These are phyloP conservation scores for Rhypophila decipiens DNA, from an alignment of 495 filamentous ascomycete species.

Conservation along the genomic window DNA sequence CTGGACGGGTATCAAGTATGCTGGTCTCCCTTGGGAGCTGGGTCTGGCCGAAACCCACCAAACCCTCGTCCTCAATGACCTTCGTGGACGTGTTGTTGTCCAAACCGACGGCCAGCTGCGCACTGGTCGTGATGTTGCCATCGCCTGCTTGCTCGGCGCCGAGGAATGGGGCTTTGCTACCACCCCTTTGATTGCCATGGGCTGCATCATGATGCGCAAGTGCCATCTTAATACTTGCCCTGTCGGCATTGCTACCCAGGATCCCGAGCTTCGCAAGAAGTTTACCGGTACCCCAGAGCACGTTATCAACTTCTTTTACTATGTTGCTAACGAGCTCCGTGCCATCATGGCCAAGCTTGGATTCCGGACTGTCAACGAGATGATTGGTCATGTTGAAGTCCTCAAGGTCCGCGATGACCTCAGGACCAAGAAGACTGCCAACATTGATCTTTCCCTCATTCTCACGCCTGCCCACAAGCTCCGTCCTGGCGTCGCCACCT, in stretches of 20 bases:
- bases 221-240: slow-evolving; percentile 75
- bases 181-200: slow-evolving; percentile 92
- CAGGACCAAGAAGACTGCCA: slow-evolving; percentile 80
- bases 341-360: slow-evolving; percentile 98
- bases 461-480: slow-evolving; percentile 95
- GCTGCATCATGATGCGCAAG: slow-evolving; percentile 94
- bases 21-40: slow-evolving; percentile 95
- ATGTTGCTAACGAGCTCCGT: slow-evolving; percentile 93
- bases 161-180: slow-evolving; percentile 99
- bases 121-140: slow-evolving; percentile 91
- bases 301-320: slow-evolving; percentile 99
- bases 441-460: slow-evolving; percentile 92
- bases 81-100: slow-evolving; percentile 92
- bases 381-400: slow-evolving; percentile 90
- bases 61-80: slow-evolving; percentile 95
- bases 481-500: slow-evolving; percentile 92
- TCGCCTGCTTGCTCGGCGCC: slow-evolving; percentile 92
- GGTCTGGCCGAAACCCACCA: slow-evolving; percentile 98
- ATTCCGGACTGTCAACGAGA: slow-evolving; percentile 94
- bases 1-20: slow-evolving; percentile 99
- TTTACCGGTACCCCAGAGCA: slow-evolving; percentile 93
- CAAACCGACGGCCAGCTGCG: slow-evolving; percentile 96
- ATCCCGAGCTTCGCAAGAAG: slow-evolving; percentile 90
- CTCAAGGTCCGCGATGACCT: slow-evolving; percentile 86
- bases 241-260: slow-evolving; percentile 95